A percentile compares a stretch with the other conserved stretches of the same genome.
Evolutionary conservation across 106 monocot species (phyloP).

Genomic region (Platanthera zijinensis): DNA sequence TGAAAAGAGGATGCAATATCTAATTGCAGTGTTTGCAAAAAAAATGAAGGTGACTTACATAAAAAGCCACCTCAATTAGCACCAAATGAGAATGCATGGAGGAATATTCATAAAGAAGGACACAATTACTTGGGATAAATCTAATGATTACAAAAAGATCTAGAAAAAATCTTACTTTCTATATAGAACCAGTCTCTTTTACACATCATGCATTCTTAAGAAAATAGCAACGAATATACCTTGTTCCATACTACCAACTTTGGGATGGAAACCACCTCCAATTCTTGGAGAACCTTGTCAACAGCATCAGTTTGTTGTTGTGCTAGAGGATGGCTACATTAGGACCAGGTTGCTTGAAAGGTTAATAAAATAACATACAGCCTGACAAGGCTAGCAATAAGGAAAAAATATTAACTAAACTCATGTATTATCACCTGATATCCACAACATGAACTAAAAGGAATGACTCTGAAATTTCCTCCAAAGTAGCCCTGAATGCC

Average conservation of each 20-base stretch:
- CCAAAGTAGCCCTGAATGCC: slow-evolving; percentile 93
- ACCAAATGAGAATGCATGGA: neutral
- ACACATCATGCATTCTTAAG: neutral
- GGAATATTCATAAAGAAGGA: neutral
- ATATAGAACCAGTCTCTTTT: neutral
- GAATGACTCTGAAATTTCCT: slow-evolving; percentile 92
- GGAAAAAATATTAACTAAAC: neutral
- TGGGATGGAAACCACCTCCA: slow-evolving; percentile 79
- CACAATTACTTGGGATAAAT: neutral
- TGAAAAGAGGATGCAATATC: too few relatives aligned
- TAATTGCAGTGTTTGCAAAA: too few relatives aligned
- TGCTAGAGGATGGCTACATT: slow-evolving; percentile 80
- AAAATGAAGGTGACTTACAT: neutral
- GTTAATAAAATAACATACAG: slow-evolving; percentile 3
- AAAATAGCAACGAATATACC: slow-evolving; percentile 28
- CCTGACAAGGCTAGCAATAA: neutral
- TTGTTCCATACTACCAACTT: slow-evolving; percentile 93
- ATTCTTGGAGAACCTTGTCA: slow-evolving; percentile 60
- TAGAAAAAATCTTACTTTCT: neutral
- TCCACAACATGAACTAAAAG: slow-evolving; percentile 91
- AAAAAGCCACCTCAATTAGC: neutral
- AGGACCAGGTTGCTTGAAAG: neutral
- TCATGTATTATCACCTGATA: slow-evolving; percentile 52
- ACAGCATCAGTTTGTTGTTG: slow-evolving; percentile 81
- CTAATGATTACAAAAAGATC: neutral